Conservation (phyloP, 1,284 basidiomycete species). For the Trichosporon coremiiforme region DNA sequence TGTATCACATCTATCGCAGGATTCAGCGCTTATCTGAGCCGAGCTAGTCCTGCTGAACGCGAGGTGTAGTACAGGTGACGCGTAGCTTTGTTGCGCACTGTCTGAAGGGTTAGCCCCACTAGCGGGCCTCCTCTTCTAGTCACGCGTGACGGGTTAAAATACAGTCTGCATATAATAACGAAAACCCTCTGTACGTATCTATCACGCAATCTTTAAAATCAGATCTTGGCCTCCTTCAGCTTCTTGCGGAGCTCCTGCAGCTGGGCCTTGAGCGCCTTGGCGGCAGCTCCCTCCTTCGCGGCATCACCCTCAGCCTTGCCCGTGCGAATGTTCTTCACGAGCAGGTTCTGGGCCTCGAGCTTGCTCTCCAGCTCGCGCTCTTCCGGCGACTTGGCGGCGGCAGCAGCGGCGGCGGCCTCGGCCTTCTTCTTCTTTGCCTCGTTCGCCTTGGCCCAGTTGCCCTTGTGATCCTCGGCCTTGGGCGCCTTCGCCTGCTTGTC, state of each 20-base stretch:
- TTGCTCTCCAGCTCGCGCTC: constrained; percentile 60
- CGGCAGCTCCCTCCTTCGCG: constrained; percentile 59
- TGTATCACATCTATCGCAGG: background rate
- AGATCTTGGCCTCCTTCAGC: constrained; percentile 44
- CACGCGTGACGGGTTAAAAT: background rate
- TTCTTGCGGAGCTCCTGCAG: constrained; percentile 61
- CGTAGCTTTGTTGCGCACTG: background rate
- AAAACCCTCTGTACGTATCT: constrained; percentile 16
- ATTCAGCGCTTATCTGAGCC: background rate
- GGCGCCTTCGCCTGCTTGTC: constrained; percentile 36
- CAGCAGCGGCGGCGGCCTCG: constrained; percentile 45
- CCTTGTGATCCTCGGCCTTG: constrained; percentile 45
- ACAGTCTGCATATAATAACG: constrained; percentile 17
- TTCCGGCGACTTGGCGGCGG: constrained; percentile 54
- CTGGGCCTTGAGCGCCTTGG: constrained; percentile 66
- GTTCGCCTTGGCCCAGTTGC: constrained; percentile 39
- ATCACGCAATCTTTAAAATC: constrained; percentile 8
- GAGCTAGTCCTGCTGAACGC: background rate
- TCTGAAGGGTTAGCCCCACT: background rate
- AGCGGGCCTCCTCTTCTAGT: background rate
- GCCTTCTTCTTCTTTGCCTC: constrained; percentile 46
- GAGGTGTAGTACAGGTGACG: background rate
- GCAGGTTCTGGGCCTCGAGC: constrained; percentile 71
- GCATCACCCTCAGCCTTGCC: constrained; percentile 62
- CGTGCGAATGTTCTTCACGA: constrained; percentile 69